A percentile compares a stretch with the other conserved stretches of the same genome.
phyloP scores from a whole-genome alignment of 2,329 filamentous ascomycete species.

The Macroventuria anomochaeta region DNA sequence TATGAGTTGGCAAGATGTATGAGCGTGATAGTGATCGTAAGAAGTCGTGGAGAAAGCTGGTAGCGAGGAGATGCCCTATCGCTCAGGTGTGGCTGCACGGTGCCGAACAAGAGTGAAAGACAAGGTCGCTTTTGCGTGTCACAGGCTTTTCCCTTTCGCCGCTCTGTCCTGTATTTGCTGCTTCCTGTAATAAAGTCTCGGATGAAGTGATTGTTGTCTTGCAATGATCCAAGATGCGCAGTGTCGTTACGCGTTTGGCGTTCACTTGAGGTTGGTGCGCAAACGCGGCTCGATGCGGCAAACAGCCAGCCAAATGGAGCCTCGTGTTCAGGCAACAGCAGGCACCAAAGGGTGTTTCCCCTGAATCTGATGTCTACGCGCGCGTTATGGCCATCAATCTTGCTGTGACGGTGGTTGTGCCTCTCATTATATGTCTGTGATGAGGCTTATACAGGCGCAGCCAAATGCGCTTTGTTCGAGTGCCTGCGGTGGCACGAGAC shows the following conservation, averaged over 20 bases:
- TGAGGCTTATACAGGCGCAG: neutral
- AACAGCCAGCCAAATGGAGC: constrained; percentile 6
- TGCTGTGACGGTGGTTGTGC: neutral
- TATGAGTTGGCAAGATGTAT: neutral
- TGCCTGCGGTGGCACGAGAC: constrained; percentile 1
- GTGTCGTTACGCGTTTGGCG: constrained; percentile 13
- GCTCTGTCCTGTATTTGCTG: neutral
- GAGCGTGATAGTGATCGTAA: neutral
- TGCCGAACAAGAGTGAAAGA: constrained; percentile 1
- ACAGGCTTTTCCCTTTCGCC: neutral
- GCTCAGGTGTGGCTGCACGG: neutral
- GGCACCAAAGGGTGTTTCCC: constrained; percentile 6
- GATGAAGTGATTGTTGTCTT: neutral
- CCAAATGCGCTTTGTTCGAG: constrained; percentile 3
- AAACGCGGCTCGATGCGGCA: constrained; percentile 8
- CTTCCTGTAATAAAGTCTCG: neutral
- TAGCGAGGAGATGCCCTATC: neutral
- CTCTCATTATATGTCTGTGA: neutral
- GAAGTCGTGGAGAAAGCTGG: neutral
- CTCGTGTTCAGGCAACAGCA: constrained; percentile 11
- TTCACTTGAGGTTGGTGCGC: constrained; percentile 1
- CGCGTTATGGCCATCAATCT: neutral
- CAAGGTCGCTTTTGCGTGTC: constrained; percentile 1
- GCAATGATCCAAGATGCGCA: neutral
- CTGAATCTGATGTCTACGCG: neutral